Conservation (phyloP, 1,139 yeast species). For the Sugiyamaella paludigena region DNA sequence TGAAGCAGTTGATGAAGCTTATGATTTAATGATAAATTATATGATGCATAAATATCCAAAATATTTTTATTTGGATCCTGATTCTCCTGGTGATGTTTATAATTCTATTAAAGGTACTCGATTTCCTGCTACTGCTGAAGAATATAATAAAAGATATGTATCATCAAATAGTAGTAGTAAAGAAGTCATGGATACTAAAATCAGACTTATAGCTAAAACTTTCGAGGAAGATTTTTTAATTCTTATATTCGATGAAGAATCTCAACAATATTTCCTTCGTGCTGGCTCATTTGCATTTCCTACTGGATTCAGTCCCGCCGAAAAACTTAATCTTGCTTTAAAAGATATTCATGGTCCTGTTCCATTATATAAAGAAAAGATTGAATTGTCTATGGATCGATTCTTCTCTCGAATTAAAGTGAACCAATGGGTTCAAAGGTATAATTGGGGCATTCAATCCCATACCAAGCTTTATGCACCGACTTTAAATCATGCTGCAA, state of each 20-base stretch:
- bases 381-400: conserved; percentile 60
- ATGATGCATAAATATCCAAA: conserved; percentile 59
- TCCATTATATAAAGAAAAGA: conserved; percentile 55
- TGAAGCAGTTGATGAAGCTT: conserved; percentile 57
- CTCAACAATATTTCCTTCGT: conserved; percentile 58
- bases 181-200: conserved; percentile 36
- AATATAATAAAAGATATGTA: conserved; percentile 5
- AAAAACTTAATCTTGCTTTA: conserved; percentile 45
- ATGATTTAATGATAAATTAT: conserved; percentile 48
- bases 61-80: conserved; percentile 41
- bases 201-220: conserved; percentile 46
- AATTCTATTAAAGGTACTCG: conserved; percentile 24
- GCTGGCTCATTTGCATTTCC: conserved; percentile 71
- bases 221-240: conserved; percentile 70
- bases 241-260: conserved; percentile 52
- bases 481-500: conserved; percentile 47
- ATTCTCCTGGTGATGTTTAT: conserved; percentile 21
- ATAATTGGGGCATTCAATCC: conserved; percentile 62
- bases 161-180: conserved; percentile 11
- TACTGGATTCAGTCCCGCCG: conserved; percentile 67
- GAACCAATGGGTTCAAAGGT: conserved; percentile 56
- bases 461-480: conserved; percentile 53
- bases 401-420: conserved; percentile 52
- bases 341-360: conserved; percentile 57
- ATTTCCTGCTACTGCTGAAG: conserved; percentile 24